Evolutionary conservation across 305 asterid genomes (phyloP).

Genomic region (Fraxinus albicans): DNA sequence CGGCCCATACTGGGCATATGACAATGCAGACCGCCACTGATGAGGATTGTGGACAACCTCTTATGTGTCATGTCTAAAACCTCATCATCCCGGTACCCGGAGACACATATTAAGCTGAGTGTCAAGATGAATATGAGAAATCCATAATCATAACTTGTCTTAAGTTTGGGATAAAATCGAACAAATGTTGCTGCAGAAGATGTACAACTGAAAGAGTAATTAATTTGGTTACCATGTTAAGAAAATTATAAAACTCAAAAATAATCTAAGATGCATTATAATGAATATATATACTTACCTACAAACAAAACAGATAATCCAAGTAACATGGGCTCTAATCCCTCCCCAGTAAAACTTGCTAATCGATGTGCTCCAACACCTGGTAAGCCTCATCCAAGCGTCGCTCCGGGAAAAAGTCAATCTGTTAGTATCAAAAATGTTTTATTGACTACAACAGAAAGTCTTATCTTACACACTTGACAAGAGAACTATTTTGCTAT

Average conservation of each 20-base stretch:
- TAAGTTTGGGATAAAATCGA: slow-evolving; percentile 48
- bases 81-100: too few relatives aligned
- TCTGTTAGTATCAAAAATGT: too few relatives aligned
- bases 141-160: slow-evolving; percentile 60
- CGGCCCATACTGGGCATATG: slow-evolving; percentile 58
- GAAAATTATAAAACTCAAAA: background rate
- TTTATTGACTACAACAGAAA: too few relatives aligned
- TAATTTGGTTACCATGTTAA: background rate
- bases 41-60: slow-evolving; percentile 44
- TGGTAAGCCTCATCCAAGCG: slow-evolving; percentile 50
- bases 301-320: slow-evolving; percentile 38
- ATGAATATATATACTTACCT: slow-evolving; percentile 20
- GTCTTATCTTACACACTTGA: too few relatives aligned
- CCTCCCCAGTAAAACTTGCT: slow-evolving; percentile 37
- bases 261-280: background rate
- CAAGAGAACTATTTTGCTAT: too few relatives aligned
- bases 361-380: slow-evolving; percentile 41
- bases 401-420: slow-evolving; percentile 40
- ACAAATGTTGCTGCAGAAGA: slow-evolving; percentile 35
- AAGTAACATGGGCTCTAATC: slow-evolving; percentile 28
- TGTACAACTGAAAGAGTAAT: slow-evolving; percentile 20
- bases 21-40: slow-evolving; percentile 47
- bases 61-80: slow-evolving; percentile 27
- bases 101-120: too few relatives aligned
- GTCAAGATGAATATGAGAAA: slow-evolving; percentile 43